A percentile compares a stretch with the other conserved stretches of the same genome.
Conservation (phyloP, 2,329 filamentous ascomycete genomes). For the Corniculantispora saksenae region DNA sequence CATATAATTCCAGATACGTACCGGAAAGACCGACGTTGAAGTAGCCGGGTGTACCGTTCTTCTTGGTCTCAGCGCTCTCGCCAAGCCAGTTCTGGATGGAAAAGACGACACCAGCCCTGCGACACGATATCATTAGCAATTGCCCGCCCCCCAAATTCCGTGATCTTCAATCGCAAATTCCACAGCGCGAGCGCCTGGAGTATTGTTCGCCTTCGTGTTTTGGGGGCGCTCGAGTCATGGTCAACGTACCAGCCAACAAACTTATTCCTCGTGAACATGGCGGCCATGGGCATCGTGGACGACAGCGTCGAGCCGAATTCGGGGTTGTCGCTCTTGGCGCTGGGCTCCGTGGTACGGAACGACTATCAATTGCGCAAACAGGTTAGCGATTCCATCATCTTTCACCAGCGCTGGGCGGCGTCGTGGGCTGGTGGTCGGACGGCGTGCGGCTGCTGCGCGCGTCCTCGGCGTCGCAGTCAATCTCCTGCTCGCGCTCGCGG, state of each 20-base stretch:
- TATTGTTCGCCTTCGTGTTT: neutral
- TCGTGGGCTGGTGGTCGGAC: constrained; percentile 2
- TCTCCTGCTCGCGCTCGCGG: constrained; percentile 77
- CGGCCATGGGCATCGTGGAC: constrained; percentile 91
- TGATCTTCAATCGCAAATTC: too few species aligned
- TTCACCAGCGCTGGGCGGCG: neutral
- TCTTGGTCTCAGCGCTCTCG: constrained; percentile 68
- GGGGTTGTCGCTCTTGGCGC: constrained; percentile 59
- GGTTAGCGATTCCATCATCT: neutral
- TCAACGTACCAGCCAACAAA: constrained; percentile 64
- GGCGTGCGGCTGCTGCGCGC: constrained; percentile 47
- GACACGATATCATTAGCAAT: constrained; percentile 1
- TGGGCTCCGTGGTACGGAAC: constrained; percentile 84
- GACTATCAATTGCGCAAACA: constrained; percentile 53
- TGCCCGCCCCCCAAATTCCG: too few species aligned
- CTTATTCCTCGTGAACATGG: constrained; percentile 91
- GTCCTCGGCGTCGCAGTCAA: constrained; percentile 82
- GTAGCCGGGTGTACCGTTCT: constrained; percentile 66
- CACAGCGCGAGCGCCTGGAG: too few species aligned
- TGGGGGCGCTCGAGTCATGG: neutral
- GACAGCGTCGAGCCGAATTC: constrained; percentile 72
- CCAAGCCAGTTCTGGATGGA: constrained; percentile 76
- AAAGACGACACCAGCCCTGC: constrained; percentile 71
- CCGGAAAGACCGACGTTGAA: constrained; percentile 79
- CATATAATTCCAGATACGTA: constrained; percentile 44